These are phyloP conservation scores for Bacidia rubella DNA, from an alignment of 495 filamentous ascomycete species.

Conservation along the genomic window DNA sequence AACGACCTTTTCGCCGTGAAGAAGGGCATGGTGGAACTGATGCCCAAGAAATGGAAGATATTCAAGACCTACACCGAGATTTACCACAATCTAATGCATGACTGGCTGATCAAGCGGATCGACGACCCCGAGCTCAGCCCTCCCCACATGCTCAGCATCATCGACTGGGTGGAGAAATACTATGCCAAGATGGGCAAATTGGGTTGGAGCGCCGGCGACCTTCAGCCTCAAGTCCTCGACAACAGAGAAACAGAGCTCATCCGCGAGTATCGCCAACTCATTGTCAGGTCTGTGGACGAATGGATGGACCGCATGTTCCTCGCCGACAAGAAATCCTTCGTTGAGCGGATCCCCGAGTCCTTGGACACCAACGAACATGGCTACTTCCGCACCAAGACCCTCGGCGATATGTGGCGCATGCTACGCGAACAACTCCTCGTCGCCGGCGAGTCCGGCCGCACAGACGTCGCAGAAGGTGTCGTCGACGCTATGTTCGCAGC, in stretches of 20 bases:
- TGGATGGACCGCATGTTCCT: constrained; percentile 89
- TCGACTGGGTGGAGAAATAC: constrained; percentile 92
- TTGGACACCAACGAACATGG: constrained; percentile 77
- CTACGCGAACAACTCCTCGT: constrained; percentile 77
- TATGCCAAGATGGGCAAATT: constrained; percentile 90
- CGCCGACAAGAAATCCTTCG: constrained; percentile 66
- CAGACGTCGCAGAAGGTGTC: constrained; percentile 83
- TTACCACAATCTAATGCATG: constrained; percentile 90
- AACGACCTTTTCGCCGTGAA: constrained; percentile 89
- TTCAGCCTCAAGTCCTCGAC: constrained; percentile 74
- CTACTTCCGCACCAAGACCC: constrained; percentile 75
- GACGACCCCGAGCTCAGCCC: constrained; percentile 68
- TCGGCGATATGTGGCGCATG: constrained; percentile 96
- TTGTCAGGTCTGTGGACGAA: constrained; percentile 87
- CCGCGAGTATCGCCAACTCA: constrained; percentile 82
- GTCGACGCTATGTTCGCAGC: constrained; percentile 87
- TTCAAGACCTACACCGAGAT: constrained; percentile 78
- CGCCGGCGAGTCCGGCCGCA: constrained; percentile 63
- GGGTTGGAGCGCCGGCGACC: constrained; percentile 56
- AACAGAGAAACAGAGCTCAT: constrained; percentile 78
- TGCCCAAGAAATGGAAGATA: constrained; percentile 97
- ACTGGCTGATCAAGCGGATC: constrained; percentile 68
- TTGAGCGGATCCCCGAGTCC: constrained; percentile 59
- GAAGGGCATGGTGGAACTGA: constrained; percentile 72
- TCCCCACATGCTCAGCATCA: constrained; percentile 71